Evolutionary conservation across 176 grass and related monocot species (phyloP), one percentile per base, ranked within the genome.

Genomic region (Rhynchospora pubera): DNA sequence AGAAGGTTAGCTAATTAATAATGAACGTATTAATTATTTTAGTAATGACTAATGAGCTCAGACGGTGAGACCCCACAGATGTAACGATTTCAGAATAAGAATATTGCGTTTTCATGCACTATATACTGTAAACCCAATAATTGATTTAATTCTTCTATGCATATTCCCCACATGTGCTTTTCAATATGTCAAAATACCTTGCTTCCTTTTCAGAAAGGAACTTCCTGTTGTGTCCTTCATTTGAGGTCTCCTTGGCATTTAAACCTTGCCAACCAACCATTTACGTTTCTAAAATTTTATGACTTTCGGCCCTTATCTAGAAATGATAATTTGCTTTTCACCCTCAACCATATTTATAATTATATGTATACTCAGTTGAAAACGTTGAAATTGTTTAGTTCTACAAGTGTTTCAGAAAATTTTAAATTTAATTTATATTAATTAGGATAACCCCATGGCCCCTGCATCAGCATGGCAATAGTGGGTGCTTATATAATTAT

Each of bases 131-230:
- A 45, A 60, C 45, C 72, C 79, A 81, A 81, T 81, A 9, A 81
- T 81, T 71, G 66, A 62, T 71, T 60, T 28, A 48, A 62, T 51
- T 84, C 28, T 51, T 67, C 59, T 13, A 22, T 79, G 22, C 61
- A 79, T 79, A 79, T 58, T 82, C 30, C 30, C 79, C 79, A n/a
- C n/a, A 67, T 82, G 79, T 82, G 79, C 21, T 39, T n/a, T 81
- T 51, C 16, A 46, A 46, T 3, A 56, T 30, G 30, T 80, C 78
- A 65, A 81, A 69, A 82, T 82, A 82, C 79, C 46, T 82, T 64
- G 79, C 79, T 82, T 82, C 79, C 23, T 82, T 80, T 82, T 66
- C 62, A 82, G 15, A 82, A 81, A 82, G 59, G 34, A 63, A 5
- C 57, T 63, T 47, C 63, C 57, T 32, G 22, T 77, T 23, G 1